Evolutionary conservation across 768 basidiomycete species (phyloP), one percentile per base, ranked within the genome.

Genomic region (Pulveroboletus sp.): DNA sequence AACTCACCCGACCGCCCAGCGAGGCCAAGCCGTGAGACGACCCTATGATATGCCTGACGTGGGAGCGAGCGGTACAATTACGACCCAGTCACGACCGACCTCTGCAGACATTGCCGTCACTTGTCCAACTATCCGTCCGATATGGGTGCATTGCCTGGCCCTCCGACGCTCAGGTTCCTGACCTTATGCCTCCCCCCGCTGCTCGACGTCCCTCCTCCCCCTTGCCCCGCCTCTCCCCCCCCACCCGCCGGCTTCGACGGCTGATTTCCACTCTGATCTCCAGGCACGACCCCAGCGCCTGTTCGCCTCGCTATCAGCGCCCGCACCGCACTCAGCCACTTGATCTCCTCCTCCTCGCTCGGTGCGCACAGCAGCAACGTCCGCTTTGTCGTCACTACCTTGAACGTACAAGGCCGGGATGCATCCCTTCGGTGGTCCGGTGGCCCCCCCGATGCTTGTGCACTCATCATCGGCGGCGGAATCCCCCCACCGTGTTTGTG

Each of bases 341-440:
- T 90, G 67, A 98, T 94, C 71, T 98, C 96, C 59, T 98, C 95
- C 60, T 97, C 96, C 68, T 99, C 96, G 50, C 80, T 86, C 14
- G 96, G 95, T 7, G 96, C 96, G 60, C 93, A 96, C 24, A 98
- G 74, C 46, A 95, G 68, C 51, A 93, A 72, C 15, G 89, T 87
- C 53, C 92, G 82, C 68, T 95, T 93, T 47, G 95, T 93, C 33
- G 93, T 96, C 57, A 98, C 86, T 48, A 98, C 86, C 71, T 96
- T 93, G 82, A 99, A 98, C 45, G 89, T 90, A 64, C 85, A 78
- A 9, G 70, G 67, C 21, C 71, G 69, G 45, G 69, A 71, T 30
- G 71, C 71, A 36, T 76, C 76, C 35, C 78, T 78, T 5, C 63
- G 71, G 15, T 74, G 78, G 6, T 73, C 68, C 1, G 67, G 53